A percentile compares a stretch with the other conserved stretches of the same genome.
phyloP scores from a whole-genome alignment of 78 protist species.

The Thecamonas trahens region DNA sequence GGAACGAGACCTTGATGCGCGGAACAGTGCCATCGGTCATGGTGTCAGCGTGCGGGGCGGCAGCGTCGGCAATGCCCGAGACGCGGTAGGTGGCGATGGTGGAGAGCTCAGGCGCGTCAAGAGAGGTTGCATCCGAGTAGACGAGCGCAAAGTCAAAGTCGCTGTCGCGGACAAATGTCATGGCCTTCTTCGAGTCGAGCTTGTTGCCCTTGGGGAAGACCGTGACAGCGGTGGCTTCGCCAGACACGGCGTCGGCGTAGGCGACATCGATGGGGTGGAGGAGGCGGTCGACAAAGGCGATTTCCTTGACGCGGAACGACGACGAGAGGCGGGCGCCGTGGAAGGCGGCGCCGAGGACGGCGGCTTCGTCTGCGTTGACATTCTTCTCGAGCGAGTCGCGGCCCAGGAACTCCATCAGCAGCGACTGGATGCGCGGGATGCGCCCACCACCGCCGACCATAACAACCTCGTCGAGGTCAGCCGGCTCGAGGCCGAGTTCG shows the following conservation, averaged over 20 bases:
- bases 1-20: not conserved
- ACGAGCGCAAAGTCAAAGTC: too few species aligned
- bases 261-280: not conserved
- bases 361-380: constrained; percentile 70
- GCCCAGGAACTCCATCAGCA: not conserved
- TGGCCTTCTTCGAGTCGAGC: constrained; percentile 26
- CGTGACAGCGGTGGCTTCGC: not conserved
- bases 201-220: constrained; percentile 18
- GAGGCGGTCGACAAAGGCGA: not conserved
- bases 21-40: too few species aligned
- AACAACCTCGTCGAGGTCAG: not conserved
- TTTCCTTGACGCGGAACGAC: constrained; percentile 8
- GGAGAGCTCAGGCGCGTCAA: too few species aligned
- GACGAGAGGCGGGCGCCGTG: constrained; percentile 33
- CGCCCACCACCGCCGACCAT: constrained; percentile 21
- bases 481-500: not conserved
- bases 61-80: too few species aligned
- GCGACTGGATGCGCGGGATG: constrained; percentile 25
- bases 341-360: constrained; percentile 59
- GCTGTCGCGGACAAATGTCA: constrained; percentile 31
- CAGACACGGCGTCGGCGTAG: not conserved
- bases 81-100: too few species aligned
- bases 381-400: constrained; percentile 39
- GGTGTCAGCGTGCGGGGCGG: too few species aligned
- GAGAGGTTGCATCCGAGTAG: too few species aligned